Evolutionary conservation across 2,329 filamentous ascomycete species (phyloP).

Genomic region (Aspergillus sp.): DNA sequence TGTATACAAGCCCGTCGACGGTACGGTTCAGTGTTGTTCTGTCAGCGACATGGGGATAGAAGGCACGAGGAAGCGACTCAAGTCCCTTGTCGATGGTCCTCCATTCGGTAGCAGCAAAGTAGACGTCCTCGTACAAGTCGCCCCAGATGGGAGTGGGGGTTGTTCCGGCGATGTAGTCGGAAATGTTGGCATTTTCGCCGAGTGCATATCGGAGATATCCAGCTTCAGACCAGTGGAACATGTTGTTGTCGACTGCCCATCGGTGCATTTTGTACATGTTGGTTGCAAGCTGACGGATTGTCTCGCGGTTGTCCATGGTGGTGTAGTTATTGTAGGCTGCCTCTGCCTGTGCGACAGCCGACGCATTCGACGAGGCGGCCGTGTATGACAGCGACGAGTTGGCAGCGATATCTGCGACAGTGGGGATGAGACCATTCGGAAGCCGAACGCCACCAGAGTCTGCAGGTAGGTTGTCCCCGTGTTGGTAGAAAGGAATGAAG

Average conservation of each 20-base stretch:
- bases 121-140: constrained; percentile 52
- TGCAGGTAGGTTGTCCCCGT: constrained; percentile 48
- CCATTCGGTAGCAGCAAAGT: constrained; percentile 58
- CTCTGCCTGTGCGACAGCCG: constrained; percentile 32
- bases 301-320: constrained; percentile 15
- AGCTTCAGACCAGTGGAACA: constrained; percentile 63
- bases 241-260: constrained; percentile 47
- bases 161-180: constrained; percentile 47
- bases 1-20: constrained; percentile 54
- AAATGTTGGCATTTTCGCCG: constrained; percentile 50
- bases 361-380: constrained; percentile 28
- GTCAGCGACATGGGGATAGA: constrained; percentile 57
- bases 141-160: constrained; percentile 45
- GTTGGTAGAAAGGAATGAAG: constrained; percentile 41
- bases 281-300: constrained; percentile 24
- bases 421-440: constrained; percentile 51
- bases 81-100: constrained; percentile 61
- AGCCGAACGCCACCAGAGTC: constrained; percentile 46
- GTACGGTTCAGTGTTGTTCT: constrained; percentile 53
- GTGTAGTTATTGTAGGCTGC: constrained; percentile 35
- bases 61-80: constrained; percentile 56
- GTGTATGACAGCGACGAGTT: constrained; percentile 39
- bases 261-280: constrained; percentile 50
- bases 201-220: constrained; percentile 59
- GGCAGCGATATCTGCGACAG: constrained; percentile 42